Evolutionary conservation across 2,329 filamentous ascomycete genomes (phyloP).

Genomic region (Teratosphaeria viscida): DNA sequence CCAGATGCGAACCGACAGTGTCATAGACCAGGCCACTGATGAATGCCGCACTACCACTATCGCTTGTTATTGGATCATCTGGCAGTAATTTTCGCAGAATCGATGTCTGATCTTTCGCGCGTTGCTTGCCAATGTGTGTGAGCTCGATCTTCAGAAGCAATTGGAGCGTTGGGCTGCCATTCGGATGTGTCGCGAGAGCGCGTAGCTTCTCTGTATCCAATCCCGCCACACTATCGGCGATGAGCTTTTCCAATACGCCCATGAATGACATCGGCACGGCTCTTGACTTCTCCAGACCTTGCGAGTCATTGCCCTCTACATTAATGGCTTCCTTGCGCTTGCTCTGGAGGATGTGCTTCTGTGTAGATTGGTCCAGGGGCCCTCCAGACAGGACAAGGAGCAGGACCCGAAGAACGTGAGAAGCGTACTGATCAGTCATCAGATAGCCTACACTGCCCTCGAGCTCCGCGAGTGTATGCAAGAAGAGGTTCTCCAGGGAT

Average conservation of each 20-base stretch:
- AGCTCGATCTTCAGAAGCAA: slow-evolving; percentile 81
- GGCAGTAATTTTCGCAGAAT: slow-evolving; percentile 71
- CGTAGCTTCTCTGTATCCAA: slow-evolving; percentile 73
- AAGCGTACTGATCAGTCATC: slow-evolving; percentile 80
- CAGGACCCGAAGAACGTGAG: slow-evolving; percentile 78
- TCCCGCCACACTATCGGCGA: slow-evolving; percentile 61
- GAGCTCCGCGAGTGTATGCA: slow-evolving; percentile 77
- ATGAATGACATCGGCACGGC: slow-evolving; percentile 69
- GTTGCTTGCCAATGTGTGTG: slow-evolving; percentile 57
- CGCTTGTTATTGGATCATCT: slow-evolving; percentile 64
- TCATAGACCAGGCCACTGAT: slow-evolving; percentile 84
- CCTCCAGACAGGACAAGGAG: slow-evolving; percentile 77
- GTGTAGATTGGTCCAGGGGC: slow-evolving; percentile 59
- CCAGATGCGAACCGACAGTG: slow-evolving; percentile 73
- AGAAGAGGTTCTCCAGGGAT: slow-evolving; percentile 75
- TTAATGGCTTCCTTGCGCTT: slow-evolving; percentile 81
- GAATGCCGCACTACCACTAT: slow-evolving; percentile 65
- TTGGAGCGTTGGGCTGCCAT: slow-evolving; percentile 88
- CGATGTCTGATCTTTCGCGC: slow-evolving; percentile 53
- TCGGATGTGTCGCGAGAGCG: slow-evolving; percentile 75
- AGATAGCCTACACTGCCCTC: slow-evolving; percentile 73
- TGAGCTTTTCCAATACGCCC: slow-evolving; percentile 68
- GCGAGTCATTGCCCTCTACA: slow-evolving; percentile 45
- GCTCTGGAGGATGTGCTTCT: slow-evolving; percentile 71
- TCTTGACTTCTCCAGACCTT: slow-evolving; percentile 26